Evolutionary conservation across 441 rosid genomes (phyloP), one percentile per base, ranked within the genome.

Genomic region (Eutrema salsugineum): DNA sequence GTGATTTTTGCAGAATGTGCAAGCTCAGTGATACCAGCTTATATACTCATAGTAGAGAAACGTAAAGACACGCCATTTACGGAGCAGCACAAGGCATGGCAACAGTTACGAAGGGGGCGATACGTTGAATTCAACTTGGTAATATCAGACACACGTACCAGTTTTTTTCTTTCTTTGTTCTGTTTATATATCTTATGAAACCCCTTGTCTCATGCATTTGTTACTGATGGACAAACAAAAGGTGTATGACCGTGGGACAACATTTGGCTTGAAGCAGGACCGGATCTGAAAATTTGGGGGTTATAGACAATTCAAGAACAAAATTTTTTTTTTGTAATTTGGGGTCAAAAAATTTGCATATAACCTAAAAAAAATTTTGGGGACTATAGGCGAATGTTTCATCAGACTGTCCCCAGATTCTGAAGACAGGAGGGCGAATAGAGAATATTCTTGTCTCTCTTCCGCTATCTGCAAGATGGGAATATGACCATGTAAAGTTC

Each of bases 211-310:
- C 14, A 60, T 55, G 51, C 27, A 17, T 63, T 32, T 63, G 61
- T 66, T 42, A 69, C 51, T 9, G 17, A 72, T 51, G 55, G 17
- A 66, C 9, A 19, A 39, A 39, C 8, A 28, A 30, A 38, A 92
- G 97, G 96, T 92, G n/a, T 92, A 92, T 74, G 97, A 92, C 68
- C 87, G 94, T 6, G 97, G 98, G 33, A 94, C 99, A 19, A 91
- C 99, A 40, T 91, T 94, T 81, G 99, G 99, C 67, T 78, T 94
- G 77, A 94, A 91, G 84, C n/a, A n/a, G n/a, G n/a, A n/a, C n/a
- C n/a, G n/a, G n/a, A n/a, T n/a, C n/a, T n/a, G n/a, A n/a, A n/a
- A n/a, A n/a, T n/a, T n/a, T n/a, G n/a, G n/a, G n/a, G n/a, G n/a
- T n/a, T n/a, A n/a, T n/a, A n/a, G n/a, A n/a, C n/a, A n/a, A n/a